Percentiles rank a stretch among this genome's conserved stretches.
Conservation (phyloP, 306 rosid genomes). For the Quillaja saponaria region DNA sequence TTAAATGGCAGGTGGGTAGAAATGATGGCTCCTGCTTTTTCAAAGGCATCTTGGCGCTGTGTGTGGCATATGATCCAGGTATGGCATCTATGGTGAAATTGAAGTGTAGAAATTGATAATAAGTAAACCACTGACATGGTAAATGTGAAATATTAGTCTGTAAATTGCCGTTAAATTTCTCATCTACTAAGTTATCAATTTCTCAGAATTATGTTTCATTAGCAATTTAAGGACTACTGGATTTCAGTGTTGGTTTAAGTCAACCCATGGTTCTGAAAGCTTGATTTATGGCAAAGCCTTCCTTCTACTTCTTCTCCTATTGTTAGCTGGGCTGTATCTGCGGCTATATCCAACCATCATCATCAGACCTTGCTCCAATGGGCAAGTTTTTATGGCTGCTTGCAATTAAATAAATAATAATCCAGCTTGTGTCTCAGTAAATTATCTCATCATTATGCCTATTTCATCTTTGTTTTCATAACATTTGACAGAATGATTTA, state of each 20-base stretch:
- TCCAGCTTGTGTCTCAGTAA: too few species aligned
- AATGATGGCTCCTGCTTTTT: slow-evolving; percentile 60
- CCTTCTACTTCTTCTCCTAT: background rate
- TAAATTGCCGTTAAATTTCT: too few species aligned
- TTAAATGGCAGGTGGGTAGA: slow-evolving; percentile 43
- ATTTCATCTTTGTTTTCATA: too few species aligned
- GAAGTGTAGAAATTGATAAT: too few species aligned
- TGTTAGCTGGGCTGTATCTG: background rate
- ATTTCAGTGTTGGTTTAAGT: background rate
- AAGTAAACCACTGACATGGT: too few species aligned
- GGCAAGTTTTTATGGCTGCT: too few species aligned
- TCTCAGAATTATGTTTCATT: too few species aligned
- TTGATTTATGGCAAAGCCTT: too few species aligned
- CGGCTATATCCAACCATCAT: background rate
- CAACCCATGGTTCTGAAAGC: background rate
- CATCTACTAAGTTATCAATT: too few species aligned
- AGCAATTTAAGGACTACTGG: background rate
- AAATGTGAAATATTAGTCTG: too few species aligned
- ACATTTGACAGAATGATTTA: slow-evolving; percentile 46
- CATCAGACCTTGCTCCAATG: background rate
- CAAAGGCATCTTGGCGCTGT: slow-evolving; percentile 50
- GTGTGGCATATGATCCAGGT: slow-evolving; percentile 57
- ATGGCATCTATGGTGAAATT: background rate
- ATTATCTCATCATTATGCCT: too few species aligned
- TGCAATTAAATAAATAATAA: too few species aligned